These are phyloP conservation scores for Tolypocladium nubicola DNA, from an alignment of 2,329 filamentous ascomycete genomes.

Conservation along the genomic window DNA sequence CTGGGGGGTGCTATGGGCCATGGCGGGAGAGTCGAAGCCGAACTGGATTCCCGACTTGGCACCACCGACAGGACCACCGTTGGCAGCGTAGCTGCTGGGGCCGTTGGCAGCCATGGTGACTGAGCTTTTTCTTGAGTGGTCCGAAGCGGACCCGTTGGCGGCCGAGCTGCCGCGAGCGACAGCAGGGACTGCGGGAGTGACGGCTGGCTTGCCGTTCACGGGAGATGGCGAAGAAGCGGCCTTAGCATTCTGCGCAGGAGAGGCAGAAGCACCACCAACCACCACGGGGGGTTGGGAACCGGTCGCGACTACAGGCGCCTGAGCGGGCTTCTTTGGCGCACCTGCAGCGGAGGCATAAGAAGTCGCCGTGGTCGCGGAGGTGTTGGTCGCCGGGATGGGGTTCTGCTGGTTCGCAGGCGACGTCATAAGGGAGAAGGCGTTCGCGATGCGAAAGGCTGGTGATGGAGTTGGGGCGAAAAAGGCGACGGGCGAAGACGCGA, in stretches of 20 bases:
- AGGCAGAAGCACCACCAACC: conserved; percentile 40
- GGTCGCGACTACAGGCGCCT: conserved; percentile 50
- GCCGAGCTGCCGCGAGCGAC: conserved; percentile 52
- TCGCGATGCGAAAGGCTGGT: conserved; percentile 13
- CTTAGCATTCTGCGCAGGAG: conserved; percentile 46
- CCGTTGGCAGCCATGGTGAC: conserved; percentile 85
- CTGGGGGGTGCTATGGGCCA: conserved; percentile 58
- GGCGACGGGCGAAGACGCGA: conserved; percentile 2
- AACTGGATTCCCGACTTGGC: conserved; percentile 66
- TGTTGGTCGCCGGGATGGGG: conserved; percentile 45
- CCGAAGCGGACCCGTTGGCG: conserved; percentile 58
- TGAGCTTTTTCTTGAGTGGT: conserved; percentile 78
- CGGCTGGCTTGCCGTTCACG: conserved; percentile 74
- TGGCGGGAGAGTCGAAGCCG: conserved; percentile 63
- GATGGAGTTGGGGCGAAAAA: not conserved
- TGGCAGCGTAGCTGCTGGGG: conserved; percentile 63
- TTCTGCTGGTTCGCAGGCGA: conserved; percentile 46
- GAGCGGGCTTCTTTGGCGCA: conserved; percentile 51
- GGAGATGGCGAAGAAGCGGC: conserved; percentile 60
- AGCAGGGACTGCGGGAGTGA: conserved; percentile 57
- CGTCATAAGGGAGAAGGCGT: conserved; percentile 41
- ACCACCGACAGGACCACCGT: conserved; percentile 54
- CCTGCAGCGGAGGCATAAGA: conserved; percentile 60
- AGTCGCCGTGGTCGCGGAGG: conserved; percentile 44
- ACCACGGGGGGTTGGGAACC: conserved; percentile 44